A percentile compares a stretch with the other conserved stretches of the same genome.
phyloP scores from a whole-genome alignment of 1,284 basidiomycete species.

The Bondarzewia mesenterica region DNA sequence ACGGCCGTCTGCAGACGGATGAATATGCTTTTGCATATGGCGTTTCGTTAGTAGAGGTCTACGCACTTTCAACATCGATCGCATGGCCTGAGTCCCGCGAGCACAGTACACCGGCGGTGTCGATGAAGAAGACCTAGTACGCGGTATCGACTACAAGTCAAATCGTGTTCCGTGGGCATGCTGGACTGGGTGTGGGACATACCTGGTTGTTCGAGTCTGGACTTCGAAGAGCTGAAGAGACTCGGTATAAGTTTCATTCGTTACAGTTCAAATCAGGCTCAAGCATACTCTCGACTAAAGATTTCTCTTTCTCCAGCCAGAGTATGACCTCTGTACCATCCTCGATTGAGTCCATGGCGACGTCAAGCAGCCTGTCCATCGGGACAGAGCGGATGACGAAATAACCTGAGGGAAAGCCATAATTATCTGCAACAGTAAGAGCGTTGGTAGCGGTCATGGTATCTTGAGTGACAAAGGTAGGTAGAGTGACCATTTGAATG shows the following conservation, averaged over 20 bases:
- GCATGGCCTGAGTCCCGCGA: slow-evolving; percentile 75
- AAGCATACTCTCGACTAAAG: slow-evolving; percentile 60
- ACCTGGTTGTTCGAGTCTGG: slow-evolving; percentile 71
- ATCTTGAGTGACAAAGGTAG: not conserved
- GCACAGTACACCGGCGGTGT: slow-evolving; percentile 64
- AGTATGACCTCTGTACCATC: slow-evolving; percentile 61
- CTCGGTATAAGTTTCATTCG: no score
- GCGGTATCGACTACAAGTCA: no score
- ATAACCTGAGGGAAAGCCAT: slow-evolving; percentile 70
- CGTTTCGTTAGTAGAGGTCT: slow-evolving; percentile 1
- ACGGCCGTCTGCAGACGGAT: slow-evolving; percentile 37
- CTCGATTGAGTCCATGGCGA: slow-evolving; percentile 43
- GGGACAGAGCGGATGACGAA: slow-evolving; percentile 63
- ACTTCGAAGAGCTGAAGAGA: slow-evolving; percentile 51
- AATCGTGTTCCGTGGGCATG: no score
- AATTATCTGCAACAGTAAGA: slow-evolving; percentile 3
- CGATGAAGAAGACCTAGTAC: slow-evolving; percentile 72
- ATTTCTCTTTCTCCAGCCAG: slow-evolving; percentile 64
- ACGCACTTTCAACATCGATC: slow-evolving; percentile 62
- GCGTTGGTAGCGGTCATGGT: not conserved
- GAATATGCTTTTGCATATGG: slow-evolving; percentile 2
- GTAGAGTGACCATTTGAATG: not conserved
- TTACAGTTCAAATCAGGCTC: not conserved
- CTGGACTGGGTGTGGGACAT: not conserved
- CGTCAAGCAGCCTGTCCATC: slow-evolving; percentile 54